A percentile compares a stretch with the other conserved stretches of the same genome.
phyloP scores from a whole-genome alignment of 2,329 filamentous ascomycete genomes.

The Colletotrichum shisoi region DNA sequence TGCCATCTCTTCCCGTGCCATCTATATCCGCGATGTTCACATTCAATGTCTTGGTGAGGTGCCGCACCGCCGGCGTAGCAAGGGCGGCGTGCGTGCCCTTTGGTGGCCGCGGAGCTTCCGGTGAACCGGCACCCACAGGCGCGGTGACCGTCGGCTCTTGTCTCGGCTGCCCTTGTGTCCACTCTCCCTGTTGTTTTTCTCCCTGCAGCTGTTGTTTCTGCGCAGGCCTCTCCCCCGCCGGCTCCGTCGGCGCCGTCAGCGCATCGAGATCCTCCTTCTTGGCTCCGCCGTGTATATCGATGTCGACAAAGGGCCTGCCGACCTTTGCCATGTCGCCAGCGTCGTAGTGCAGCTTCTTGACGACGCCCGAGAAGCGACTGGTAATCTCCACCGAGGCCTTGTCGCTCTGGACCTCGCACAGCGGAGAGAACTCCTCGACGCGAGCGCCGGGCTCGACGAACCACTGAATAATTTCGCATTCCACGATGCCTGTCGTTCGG shows the following conservation, averaged over 20 bases:
- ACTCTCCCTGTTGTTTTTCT: not conserved
- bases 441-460: slow-evolving; percentile 95
- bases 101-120: slow-evolving; percentile 44
- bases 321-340: slow-evolving; percentile 96
- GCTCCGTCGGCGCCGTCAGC: slow-evolving; percentile 26
- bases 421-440: slow-evolving; percentile 96
- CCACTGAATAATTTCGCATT: slow-evolving; percentile 99
- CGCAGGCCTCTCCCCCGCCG: slow-evolving; percentile 38
- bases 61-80: slow-evolving; percentile 90
- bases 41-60: slow-evolving; percentile 80
- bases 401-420: slow-evolving; percentile 98
- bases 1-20: slow-evolving; percentile 88
- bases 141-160: slow-evolving; percentile 21
- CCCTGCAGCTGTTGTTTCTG: slow-evolving; percentile 14
- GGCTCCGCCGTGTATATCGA: slow-evolving; percentile 84
- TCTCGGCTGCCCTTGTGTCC: slow-evolving; percentile 23
- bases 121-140: slow-evolving; percentile 8
- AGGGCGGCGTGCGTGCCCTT: slow-evolving; percentile 75
- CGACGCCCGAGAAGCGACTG: slow-evolving; percentile 90
- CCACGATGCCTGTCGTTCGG: slow-evolving; percentile 79
- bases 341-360: slow-evolving; percentile 96
- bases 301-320: slow-evolving; percentile 92
- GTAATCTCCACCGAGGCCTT: slow-evolving; percentile 93
- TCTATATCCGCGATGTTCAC: slow-evolving; percentile 79
- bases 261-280: slow-evolving; percentile 66